Conservation (phyloP, 169 alveolate genomes). For the Plasmodium sp. region DNA sequence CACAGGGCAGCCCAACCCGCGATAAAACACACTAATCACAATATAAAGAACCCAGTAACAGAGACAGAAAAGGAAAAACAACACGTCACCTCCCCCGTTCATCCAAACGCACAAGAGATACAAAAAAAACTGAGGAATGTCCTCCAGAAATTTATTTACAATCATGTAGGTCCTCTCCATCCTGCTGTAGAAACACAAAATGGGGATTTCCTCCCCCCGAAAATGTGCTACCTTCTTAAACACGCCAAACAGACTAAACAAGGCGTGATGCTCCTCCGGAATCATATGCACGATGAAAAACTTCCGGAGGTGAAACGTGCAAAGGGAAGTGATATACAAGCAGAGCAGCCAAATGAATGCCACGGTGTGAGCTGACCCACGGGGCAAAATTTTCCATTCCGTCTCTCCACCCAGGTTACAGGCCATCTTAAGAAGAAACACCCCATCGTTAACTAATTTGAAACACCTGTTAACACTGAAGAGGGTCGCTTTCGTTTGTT, state of each 20-base stretch:
- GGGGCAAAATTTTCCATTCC: neutral
- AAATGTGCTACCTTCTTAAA: slow-evolving; percentile 4
- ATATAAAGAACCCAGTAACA: neutral
- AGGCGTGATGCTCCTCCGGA: slow-evolving; percentile 18
- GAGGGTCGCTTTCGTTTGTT: slow-evolving; percentile 16
- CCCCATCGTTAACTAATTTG: slow-evolving; percentile 17
- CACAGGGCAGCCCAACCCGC: neutral
- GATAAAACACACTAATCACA: neutral
- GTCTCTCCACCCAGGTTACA: neutral
- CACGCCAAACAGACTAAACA: slow-evolving; percentile 31
- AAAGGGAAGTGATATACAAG: slow-evolving; percentile 13
- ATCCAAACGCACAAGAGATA: neutral
- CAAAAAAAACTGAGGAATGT: slow-evolving; percentile 41
- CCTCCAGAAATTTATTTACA: slow-evolving; percentile 51
- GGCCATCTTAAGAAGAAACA: slow-evolving; percentile 11
- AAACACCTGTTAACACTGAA: slow-evolving; percentile 28
- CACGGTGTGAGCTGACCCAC: neutral
- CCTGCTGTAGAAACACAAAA: slow-evolving; percentile 15
- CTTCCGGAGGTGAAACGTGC: slow-evolving; percentile 33
- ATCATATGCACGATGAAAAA: slow-evolving; percentile 3
- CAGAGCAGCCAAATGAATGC: slow-evolving; percentile 18
- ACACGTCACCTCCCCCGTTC: slow-evolving; percentile 15
- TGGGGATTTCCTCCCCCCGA: neutral
- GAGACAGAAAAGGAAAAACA: slow-evolving; percentile 6
- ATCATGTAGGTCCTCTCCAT: slow-evolving; percentile 20